Conservation (phyloP, 2,329 filamentous ascomycete genomes). For the Chrysoporthe puriensis region DNA sequence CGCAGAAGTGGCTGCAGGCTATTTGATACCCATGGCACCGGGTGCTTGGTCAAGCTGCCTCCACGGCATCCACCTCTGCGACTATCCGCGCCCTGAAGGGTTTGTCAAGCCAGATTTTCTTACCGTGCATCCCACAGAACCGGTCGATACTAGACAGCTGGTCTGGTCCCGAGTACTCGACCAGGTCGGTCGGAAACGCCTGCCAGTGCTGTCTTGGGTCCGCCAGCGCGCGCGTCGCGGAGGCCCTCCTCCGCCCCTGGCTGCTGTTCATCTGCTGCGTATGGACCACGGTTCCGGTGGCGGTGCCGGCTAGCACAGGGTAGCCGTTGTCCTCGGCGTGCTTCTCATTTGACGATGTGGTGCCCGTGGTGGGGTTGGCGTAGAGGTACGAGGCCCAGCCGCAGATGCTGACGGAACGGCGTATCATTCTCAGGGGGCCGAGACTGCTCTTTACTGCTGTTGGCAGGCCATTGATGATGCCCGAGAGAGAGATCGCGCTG, state of each 20-base stretch:
- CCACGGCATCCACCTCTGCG: too few relatives aligned
- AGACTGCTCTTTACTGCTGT: conserved; percentile 25
- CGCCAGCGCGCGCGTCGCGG: not conserved
- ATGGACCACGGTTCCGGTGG: conserved; percentile 22
- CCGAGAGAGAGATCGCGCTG: conserved; percentile 9
- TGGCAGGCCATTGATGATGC: conserved; percentile 23
- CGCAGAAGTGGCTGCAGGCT: too few relatives aligned
- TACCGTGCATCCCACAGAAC: conserved; percentile 31
- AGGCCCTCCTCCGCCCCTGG: not conserved
- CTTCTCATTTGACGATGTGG: conserved; percentile 10
- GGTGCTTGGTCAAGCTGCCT: too few relatives aligned
- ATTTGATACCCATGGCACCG: too few relatives aligned
- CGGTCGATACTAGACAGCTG: conserved; percentile 27
- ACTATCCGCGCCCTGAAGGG: too few relatives aligned
- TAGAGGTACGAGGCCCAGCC: conserved; percentile 25
- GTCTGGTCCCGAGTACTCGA: conserved; percentile 5
- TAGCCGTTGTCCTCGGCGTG: not conserved
- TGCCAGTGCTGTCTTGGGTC: not conserved
- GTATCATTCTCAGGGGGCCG: conserved; percentile 22
- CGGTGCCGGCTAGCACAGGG: conserved; percentile 14
- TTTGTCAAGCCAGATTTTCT: not conserved
- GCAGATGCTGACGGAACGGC: conserved; percentile 25
- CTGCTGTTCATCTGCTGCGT: conserved; percentile 10
- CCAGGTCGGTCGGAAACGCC: not conserved
- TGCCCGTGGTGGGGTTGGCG: conserved; percentile 12